Evolutionary conservation across 208 protist genomes (phyloP).

Genomic region (Trypanosoma lewisi): DNA sequence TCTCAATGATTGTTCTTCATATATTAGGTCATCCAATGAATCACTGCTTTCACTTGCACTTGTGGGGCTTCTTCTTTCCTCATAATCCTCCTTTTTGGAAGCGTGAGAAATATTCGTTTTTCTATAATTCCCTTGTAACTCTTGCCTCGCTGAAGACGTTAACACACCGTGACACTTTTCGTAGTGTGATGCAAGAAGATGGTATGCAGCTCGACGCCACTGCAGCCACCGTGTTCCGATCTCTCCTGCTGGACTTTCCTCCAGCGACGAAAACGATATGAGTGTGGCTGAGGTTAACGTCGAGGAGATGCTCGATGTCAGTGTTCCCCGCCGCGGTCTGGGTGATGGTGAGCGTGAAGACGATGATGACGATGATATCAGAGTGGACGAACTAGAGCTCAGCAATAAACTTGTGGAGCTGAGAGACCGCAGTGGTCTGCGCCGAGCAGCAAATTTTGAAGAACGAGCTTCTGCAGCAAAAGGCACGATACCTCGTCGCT

Average conservation of each 20-base stretch:
- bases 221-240: conserved; percentile 20
- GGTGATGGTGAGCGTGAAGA: neutral
- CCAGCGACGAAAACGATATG: conserved; percentile 21
- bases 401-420: neutral
- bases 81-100: no score
- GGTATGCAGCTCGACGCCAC: conserved; percentile 18
- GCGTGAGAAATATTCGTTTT: neutral
- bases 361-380: neutral
- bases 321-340: neutral
- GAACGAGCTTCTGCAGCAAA: neutral
- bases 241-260: conserved; percentile 11
- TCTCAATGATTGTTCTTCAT: neutral
- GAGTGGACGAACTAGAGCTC: conserved; percentile 13
- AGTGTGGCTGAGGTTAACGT: conserved; percentile 5
- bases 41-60: conserved; percentile 8
- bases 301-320: conserved; percentile 7
- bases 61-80: neutral
- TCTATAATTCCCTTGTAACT: no score
- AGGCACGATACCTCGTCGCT: neutral
- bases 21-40: neutral
- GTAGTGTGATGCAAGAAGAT: conserved; percentile 26
- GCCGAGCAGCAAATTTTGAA: neutral
- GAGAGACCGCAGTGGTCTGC: neutral
- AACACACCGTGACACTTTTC: conserved; percentile 14
- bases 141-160: neutral